Conservation (phyloP, 2,329 filamentous ascomycete species). For the Fusarium brevicatenulatum region DNA sequence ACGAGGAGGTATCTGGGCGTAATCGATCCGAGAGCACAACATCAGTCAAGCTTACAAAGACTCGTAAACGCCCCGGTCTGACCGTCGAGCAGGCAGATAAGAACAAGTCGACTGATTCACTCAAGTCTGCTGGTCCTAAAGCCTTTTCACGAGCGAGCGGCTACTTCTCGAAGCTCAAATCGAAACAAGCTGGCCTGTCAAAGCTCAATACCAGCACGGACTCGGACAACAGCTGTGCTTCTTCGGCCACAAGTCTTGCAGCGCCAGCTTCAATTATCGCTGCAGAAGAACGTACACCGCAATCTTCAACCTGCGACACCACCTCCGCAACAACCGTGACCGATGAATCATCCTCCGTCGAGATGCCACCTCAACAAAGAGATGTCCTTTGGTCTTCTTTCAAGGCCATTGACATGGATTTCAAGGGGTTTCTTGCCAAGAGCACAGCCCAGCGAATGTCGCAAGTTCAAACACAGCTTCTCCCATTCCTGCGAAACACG, state of each 20-base stretch:
- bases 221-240: slow-evolving; percentile 57
- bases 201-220: slow-evolving; percentile 52
- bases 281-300: slow-evolving; percentile 50
- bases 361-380: slow-evolving; percentile 55
- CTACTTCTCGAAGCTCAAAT: slow-evolving; percentile 62
- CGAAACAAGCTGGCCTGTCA: slow-evolving; percentile 55
- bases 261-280: slow-evolving; percentile 53
- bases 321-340: slow-evolving; percentile 51
- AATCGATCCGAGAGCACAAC: slow-evolving; percentile 39
- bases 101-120: slow-evolving; percentile 47
- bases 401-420: slow-evolving; percentile 62
- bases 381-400: slow-evolving; percentile 67
- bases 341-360: slow-evolving; percentile 58
- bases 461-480: slow-evolving; percentile 74
- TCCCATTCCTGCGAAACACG: slow-evolving; percentile 81
- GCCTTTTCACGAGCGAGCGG: slow-evolving; percentile 56
- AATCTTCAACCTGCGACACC: slow-evolving; percentile 53
- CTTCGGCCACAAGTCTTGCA: slow-evolving; percentile 58
- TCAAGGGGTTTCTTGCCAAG: slow-evolving; percentile 73
- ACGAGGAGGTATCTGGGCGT: slow-evolving; percentile 33
- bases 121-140: slow-evolving; percentile 51
- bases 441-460: slow-evolving; percentile 78
- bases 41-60: slow-evolving; percentile 41
- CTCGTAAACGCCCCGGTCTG: slow-evolving; percentile 46
- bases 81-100: slow-evolving; percentile 42